Evolutionary conservation across 768 basidiomycete genomes (phyloP), one percentile per base, ranked within the genome.

Genomic region (Termitomyces eurrhizus): DNA sequence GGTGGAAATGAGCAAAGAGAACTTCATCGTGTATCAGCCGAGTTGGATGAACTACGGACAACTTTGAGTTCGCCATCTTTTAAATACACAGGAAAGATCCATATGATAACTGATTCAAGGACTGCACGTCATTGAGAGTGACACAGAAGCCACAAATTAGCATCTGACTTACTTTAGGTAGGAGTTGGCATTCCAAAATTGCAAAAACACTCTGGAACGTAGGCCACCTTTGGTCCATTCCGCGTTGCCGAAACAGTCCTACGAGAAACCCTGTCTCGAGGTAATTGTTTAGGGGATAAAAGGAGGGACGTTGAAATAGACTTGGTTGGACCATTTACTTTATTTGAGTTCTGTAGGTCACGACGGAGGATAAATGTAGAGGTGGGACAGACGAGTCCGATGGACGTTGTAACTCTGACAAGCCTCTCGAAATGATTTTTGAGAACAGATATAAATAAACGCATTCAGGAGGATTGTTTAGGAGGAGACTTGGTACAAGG

Each of bases 21-120:
- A 46, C 48, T 59, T 64, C 65, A 64, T 66, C 16, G 26, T 53
- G 37, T 53, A 18, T 53, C 52, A 9, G 37, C 16, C 36, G 9
- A 7, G 13, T 26, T 1, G 16, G 52, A 36, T 37, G 7, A 24
- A 14, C 7, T 9, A 16, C 37, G 3, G 35, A 36, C 21, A 24
- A 21, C 14, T 12, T 42, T 3, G n/a, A 21, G 14, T 44, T 44
- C 18, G 7, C 29, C 18, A n/a, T 54, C 53, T 54, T 42, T 42
- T 54, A 42, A 32, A 54, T 39, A 13, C 13, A 32, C 18, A 18
- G 18, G 16, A 46, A 51, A n/a, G 29, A 54, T 16, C 18, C 53
- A 54, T 54, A 54, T 54, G 53, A 54, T 54, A 42, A 54, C 18
- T n/a, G 16, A 12, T 54, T 54, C 13, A 12, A 54, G 11, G 18